Base-by-base conservation (phyloP, 2,329 filamentous ascomycete species). In the Colletotrichum gigasporum region DNA sequence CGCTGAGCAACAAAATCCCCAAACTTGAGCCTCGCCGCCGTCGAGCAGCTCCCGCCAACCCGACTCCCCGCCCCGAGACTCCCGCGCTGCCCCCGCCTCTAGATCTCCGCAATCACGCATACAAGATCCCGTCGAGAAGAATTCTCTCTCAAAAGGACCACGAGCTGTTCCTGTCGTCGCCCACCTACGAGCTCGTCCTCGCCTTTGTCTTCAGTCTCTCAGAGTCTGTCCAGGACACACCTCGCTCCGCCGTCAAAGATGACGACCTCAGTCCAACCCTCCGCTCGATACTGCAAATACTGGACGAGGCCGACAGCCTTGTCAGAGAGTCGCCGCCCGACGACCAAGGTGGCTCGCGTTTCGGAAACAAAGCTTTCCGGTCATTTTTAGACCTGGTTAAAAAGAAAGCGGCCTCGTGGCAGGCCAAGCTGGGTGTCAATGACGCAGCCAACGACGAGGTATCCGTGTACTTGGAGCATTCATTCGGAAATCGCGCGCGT, bases 361-460 rank as follows among this genome's bases (percentile, higher is more conserved):
- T 99, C 76, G 96, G 96, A 47, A 99, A 99, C 79, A 94, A 94
- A 69, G 88, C 91, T 2, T 99, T 99, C 79, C 88, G 93, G 51
- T 85, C 87, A 62, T 94, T 96, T 72, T 85, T 97, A 59, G 91
- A 93, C 74, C 86, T 87, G 45, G 80, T 91, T 16, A 85, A 84
- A 69, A 83, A 84, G 20, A 84, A 83, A 67, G 81, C 83, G 54
- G 69, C 74, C 2, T 75, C 72, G 37, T 95, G 92, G 91, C 92
- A 95, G 73, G 74, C 78, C 32, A 75, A 77, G 44, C 82, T 94
- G 2, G 86, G 86, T 5, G 66, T 92, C 8, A 75, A 82, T 14
- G 65, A 76, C 3, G 78, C 75, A 11, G 90, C 91, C 12, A 83
- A 90, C 48, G 79, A 84, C 3, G 96, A 99, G 75, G 82, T 91